Evolutionary conservation across 2,329 filamentous ascomycete species (phyloP), one percentile per base, ranked within the genome.

Genomic region (Colletotrichum sidae): DNA sequence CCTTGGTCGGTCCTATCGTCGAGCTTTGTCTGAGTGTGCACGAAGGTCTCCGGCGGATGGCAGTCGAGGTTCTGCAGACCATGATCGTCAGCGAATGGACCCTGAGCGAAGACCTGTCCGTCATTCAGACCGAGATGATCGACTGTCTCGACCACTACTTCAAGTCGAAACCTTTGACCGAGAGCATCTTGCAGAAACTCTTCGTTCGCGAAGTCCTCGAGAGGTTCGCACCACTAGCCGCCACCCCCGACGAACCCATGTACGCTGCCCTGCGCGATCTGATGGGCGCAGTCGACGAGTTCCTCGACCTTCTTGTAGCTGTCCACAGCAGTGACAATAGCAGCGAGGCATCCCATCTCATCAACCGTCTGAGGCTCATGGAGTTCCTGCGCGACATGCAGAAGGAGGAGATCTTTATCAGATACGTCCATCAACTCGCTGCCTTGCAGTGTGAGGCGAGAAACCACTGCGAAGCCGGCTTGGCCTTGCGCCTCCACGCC

Each of bases 21-120:
- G 93, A 96, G 77, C 86, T 99, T 9, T 99, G 96, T 74, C 84
- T 99, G 60, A 98, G 95, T 74, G 94, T 98, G 4, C 96, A 99
- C 70, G 93, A 97, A 76, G 94, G 94, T 4, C 82, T 99, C 61
- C 88, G 96, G 66, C 89, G 88, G 68, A 96, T 97, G 77, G 96
- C 95, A 1, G 94, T 97, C 37, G 92, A 97, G 75, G 92, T 99
- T 17, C 79, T 99, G 67, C 94, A 97, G 76, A 97, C 94, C 3
- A 99, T 99, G 96, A 97, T 99, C 72, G 90, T 98, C 70, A 97
- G 94, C 79, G 96, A 99, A 78, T 99, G 96, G 96, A 94, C 94
- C 13, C 79, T 99, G 69, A 97, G 94, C 74, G 92, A 97, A 75
- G 95, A 98, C 75, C 81, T 99, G 52, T 91, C 91, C 2, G 89